Percentiles rank a stretch among this genome's conserved stretches.
Conservation (phyloP, 2,329 filamentous ascomycete genomes). For the Colletotrichum theobromicola region DNA sequence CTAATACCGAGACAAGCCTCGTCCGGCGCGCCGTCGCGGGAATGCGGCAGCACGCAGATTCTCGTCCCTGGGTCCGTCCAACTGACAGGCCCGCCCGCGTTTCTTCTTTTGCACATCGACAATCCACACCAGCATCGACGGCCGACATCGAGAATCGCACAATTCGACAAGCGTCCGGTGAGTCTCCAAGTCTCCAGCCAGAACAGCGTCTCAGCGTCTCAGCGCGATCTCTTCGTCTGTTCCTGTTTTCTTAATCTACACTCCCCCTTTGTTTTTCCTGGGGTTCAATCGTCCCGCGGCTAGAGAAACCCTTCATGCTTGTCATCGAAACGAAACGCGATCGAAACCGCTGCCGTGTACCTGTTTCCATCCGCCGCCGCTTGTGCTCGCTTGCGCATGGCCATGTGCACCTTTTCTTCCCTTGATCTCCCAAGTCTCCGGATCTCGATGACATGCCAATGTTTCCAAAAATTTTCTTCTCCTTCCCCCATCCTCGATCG, state of each 20-base stretch:
- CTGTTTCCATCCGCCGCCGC: not conserved
- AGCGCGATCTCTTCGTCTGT: not conserved
- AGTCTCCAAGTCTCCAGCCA: too few species aligned
- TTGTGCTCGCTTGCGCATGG: not conserved
- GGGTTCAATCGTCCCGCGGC: not conserved
- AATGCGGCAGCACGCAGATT: not conserved
- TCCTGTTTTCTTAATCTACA: not conserved
- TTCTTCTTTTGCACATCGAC: not conserved
- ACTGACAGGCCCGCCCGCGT: not conserved
- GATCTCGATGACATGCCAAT: constrained; percentile 17
- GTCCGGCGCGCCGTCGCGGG: not conserved
- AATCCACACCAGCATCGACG: not conserved
- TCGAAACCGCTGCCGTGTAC: constrained; percentile 4
- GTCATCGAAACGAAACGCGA: constrained; percentile 13
- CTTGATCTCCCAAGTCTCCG: not conserved
- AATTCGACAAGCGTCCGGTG: not conserved
- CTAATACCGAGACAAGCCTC: not conserved
- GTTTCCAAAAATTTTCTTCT: not conserved
- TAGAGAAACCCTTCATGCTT: not conserved
- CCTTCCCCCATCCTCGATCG: not conserved
- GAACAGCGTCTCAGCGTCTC: not conserved
- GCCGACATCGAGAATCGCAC: not conserved
- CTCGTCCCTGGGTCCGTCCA: not conserved
- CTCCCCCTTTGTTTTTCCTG: not conserved
- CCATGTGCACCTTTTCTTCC: not conserved